Evolutionary conservation across 768 basidiomycete genomes (phyloP).

Genomic region (Jaapia argillacea): DNA sequence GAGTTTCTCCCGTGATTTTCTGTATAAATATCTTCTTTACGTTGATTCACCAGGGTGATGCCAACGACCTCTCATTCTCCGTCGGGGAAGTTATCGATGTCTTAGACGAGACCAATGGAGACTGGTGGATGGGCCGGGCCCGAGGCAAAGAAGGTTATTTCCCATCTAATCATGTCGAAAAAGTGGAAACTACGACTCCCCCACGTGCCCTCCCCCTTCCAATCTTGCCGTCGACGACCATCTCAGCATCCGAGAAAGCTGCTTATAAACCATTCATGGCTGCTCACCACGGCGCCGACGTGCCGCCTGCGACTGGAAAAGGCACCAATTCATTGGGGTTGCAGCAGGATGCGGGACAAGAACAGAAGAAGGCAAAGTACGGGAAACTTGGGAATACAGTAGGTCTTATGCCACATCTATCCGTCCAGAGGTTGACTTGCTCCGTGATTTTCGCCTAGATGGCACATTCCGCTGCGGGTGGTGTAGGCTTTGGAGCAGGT

Average conservation of each 20-base stretch:
- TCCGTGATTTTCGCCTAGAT: slow-evolving; percentile 24
- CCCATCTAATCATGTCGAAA: slow-evolving; percentile 69
- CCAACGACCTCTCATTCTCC: slow-evolving; percentile 71
- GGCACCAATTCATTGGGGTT: slow-evolving; percentile 25
- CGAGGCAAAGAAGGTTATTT: slow-evolving; percentile 65
- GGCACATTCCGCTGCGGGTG: slow-evolving; percentile 43
- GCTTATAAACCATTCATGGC: slow-evolving; percentile 29
- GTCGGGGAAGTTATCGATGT: slow-evolving; percentile 74
- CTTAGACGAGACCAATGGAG: slow-evolving; percentile 67
- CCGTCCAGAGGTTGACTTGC: slow-evolving; percentile 10
- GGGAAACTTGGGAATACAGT: slow-evolving; percentile 53
- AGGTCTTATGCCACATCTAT: slow-evolving; percentile 7
- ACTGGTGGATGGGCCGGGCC: slow-evolving; percentile 78
- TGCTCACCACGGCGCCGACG: slow-evolving; percentile 22
- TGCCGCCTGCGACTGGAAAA: slow-evolving; percentile 17
- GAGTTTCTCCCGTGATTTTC: slow-evolving; percentile 9
- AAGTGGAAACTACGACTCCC: slow-evolving; percentile 22
- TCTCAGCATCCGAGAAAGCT: slow-evolving; percentile 12
- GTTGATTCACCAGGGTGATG: slow-evolving; percentile 7
- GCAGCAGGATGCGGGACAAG: slow-evolving; percentile 26
- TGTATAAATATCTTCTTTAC: slow-evolving; percentile 2
- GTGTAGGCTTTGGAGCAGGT: too few relatives aligned
- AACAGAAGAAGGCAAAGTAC: slow-evolving; percentile 49
- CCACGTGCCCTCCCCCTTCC: slow-evolving; percentile 14
- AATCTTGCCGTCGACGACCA: slow-evolving; percentile 14